These are phyloP conservation scores for Cladosporium oxysporum DNA, from an alignment of 2,329 filamentous ascomycete species.

Conservation along the genomic window DNA sequence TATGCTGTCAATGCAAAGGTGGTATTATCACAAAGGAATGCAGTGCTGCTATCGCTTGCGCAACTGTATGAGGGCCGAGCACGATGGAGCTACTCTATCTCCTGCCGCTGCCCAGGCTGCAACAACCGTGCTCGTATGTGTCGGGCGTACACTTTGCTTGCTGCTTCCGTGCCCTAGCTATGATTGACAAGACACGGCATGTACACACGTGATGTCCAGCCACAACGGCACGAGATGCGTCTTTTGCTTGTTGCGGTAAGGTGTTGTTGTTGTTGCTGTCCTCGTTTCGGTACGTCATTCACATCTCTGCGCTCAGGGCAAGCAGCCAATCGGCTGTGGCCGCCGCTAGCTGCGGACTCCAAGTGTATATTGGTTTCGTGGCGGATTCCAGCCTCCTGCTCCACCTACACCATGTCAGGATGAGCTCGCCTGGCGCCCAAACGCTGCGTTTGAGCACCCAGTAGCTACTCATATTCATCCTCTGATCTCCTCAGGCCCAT, in stretches of 20 bases:
- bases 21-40: not conserved
- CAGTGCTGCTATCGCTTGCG: not conserved
- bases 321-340: not conserved
- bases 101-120: conserved; percentile 11
- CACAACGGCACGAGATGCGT: not conserved
- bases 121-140: conserved; percentile 6
- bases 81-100: conserved; percentile 6
- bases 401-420: not conserved
- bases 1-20: not conserved
- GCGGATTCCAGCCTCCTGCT: not conserved
- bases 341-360: not conserved
- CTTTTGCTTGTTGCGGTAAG: not conserved
- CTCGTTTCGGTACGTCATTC: not conserved
- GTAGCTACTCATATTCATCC: not conserved
- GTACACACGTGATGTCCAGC: not conserved
- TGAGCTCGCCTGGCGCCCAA: not conserved
- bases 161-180: not conserved
- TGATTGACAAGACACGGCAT: not conserved
- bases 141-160: not conserved
- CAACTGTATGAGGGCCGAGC: conserved; percentile 1
- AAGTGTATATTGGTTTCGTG: not conserved
- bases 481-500: not conserved
- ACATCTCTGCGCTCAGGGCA: too few species aligned
- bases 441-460: not conserved
- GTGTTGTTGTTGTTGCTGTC: not conserved